Percentiles rank a stretch among this genome's conserved stretches.
Conservation (phyloP, 2,329 filamentous ascomycete species). For the Aspergillus sp. region DNA sequence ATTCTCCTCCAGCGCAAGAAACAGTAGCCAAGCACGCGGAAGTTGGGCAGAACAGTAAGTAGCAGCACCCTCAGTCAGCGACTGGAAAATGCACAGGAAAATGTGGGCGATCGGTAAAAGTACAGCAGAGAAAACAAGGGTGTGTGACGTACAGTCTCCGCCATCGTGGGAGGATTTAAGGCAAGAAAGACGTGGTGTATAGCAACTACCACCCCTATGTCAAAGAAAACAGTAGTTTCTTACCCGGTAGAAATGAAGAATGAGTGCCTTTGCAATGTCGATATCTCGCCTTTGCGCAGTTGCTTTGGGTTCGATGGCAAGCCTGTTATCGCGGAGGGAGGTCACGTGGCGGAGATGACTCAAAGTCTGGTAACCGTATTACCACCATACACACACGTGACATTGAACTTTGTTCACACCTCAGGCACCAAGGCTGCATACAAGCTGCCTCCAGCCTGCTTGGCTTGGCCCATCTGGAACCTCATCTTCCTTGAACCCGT, state of each 20-base stretch:
- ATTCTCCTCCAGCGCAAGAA: background rate
- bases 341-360: slow-evolving; percentile 20
- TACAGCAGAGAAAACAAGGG: slow-evolving; percentile 28
- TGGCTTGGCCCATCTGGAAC: background rate
- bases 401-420: background rate
- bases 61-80: background rate
- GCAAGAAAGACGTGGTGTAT: background rate
- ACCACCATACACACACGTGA: slow-evolving; percentile 10
- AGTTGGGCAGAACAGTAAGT: slow-evolving; percentile 19
- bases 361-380: slow-evolving; percentile 13
- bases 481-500: background rate
- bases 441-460: background rate
- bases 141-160: slow-evolving; percentile 45
- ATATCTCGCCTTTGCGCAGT: slow-evolving; percentile 6
- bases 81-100: slow-evolving; percentile 34
- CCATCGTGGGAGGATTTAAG: slow-evolving; percentile 29
- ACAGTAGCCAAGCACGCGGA: slow-evolving; percentile 19
- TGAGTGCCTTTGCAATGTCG: slow-evolving; percentile 1
- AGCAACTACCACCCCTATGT: background rate
- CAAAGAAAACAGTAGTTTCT: slow-evolving; percentile 5
- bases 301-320: slow-evolving; percentile 19
- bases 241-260: slow-evolving; percentile 2
- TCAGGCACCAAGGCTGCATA: slow-evolving; percentile 5
- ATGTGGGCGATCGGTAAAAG: slow-evolving; percentile 41
- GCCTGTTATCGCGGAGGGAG: slow-evolving; percentile 19